Base-by-base conservation (phyloP, 2,329 filamentous ascomycete genomes). In the Penicillium sp. region DNA sequence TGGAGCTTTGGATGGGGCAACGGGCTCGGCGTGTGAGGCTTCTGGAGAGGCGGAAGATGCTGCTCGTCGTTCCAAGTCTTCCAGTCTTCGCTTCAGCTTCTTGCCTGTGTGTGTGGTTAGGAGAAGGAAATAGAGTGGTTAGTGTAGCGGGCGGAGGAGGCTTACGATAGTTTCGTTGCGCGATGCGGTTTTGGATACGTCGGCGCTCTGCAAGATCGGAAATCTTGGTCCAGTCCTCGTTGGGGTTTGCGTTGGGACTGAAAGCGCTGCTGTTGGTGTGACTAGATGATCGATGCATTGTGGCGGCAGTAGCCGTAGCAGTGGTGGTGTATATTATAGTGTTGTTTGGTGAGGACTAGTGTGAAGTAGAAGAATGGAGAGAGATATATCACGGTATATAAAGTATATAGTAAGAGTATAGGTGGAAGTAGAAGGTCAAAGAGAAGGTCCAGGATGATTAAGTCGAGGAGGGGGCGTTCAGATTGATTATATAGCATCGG, bases 161-260 rank as follows among this genome's bases (percentile, higher is more conserved):
- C 88, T 75, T 83, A 96, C 92, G 92, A 81, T 97, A 97, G 82
- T 96, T 96, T 71, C 93, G 89, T 80, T 98, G 94, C 67, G 94
- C 94, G 83, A 98, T 97, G 69, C 94, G 88, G 81, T 98, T 98
- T 80, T 98, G 93, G 81, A 97, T 96, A 74, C 93, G 87, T 71
- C 93, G 85, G 73, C 95, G 88, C 80, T 98, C 94, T 53, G 93
- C 94, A 60, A 98, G 88, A 77, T 98, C 94, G 58, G 94, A 96
- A 75, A 98, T 96, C 86, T 97, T 96, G 74, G 94, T 97, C 94
- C 94, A 98, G 81, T 98, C 94, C 80, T 98, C 94, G 73, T 97
- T 93, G 56, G 94, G 91, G 76, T 96, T 96, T 69, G 93, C 94
- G 64, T 92, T 96, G 70, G 89, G 90, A 79, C 91, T 96, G 82